phyloP scores from a whole-genome alignment of 306 rosid species.

The Trichosanthes truncata region DNA sequence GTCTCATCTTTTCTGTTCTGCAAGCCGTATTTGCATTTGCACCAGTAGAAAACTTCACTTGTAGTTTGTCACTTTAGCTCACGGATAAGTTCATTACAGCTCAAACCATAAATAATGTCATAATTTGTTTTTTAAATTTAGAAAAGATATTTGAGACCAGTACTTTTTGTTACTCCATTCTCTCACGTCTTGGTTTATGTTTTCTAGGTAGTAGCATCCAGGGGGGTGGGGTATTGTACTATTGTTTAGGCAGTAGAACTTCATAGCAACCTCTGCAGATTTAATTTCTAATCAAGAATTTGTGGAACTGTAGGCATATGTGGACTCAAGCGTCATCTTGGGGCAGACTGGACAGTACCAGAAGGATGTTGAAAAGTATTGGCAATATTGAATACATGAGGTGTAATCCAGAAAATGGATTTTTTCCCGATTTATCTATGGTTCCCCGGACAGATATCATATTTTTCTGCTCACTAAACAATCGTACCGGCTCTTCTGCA shows the following conservation, averaged over 20 bases:
- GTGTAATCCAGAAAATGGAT: conserved; percentile 48
- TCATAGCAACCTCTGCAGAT: not conserved
- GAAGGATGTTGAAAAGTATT: conserved; percentile 34
- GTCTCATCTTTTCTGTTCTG: not conserved
- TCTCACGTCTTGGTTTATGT: not conserved
- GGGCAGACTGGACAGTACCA: conserved; percentile 47
- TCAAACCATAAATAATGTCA: not conserved
- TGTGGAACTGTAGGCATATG: conserved; percentile 38
- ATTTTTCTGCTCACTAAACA: conserved; percentile 64
- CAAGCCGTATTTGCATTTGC: not conserved
- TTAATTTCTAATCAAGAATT: not conserved
- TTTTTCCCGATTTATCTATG: conserved; percentile 37
- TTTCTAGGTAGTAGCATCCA: not conserved
- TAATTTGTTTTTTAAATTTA: not conserved
- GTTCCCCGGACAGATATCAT: conserved; percentile 36
- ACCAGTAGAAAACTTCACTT: not conserved
- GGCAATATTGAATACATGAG: conserved; percentile 47
- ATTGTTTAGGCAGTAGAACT: no score
- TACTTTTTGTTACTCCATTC: not conserved
- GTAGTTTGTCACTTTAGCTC: not conserved
- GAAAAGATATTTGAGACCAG: not conserved
- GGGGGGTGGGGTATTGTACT: no score
- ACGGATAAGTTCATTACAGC: not conserved
- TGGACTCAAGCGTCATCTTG: conserved; percentile 45
- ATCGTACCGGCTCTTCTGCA: conserved; percentile 90